A percentile compares a stretch with the other conserved stretches of the same genome.
Evolutionary conservation across 192 early-diverging fungal species (phyloP).

Genomic region (Spizellomyces punctatus): DNA sequence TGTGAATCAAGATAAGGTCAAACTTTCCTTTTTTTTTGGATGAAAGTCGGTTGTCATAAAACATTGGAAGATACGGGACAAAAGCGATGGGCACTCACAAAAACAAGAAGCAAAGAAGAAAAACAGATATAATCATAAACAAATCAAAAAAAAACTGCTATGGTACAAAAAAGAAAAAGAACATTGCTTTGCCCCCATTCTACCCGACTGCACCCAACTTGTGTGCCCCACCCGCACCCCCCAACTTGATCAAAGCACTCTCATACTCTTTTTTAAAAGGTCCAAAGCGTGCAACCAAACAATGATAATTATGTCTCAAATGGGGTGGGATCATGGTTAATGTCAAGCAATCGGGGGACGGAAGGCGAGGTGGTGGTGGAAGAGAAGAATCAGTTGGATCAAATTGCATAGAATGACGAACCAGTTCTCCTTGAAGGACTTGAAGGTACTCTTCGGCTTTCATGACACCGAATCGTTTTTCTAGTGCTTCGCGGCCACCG

Average conservation of each 20-base stretch:
- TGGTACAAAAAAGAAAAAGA: no score
- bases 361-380: background rate
- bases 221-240: background rate
- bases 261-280: background rate
- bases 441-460: background rate
- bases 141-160: no score
- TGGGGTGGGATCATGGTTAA: background rate
- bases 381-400: background rate
- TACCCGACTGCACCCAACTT: background rate
- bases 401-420: background rate
- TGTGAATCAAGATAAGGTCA: no score
- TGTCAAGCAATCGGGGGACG: background rate
- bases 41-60: no score
- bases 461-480: background rate
- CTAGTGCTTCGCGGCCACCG: slow-evolving; percentile 4
- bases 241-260: background rate
- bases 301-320: background rate
- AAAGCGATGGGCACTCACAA: no score
- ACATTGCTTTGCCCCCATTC: no score
- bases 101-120: no score
- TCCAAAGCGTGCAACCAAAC: background rate
- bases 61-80: no score
- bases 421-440: background rate
- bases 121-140: no score
- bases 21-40: no score